phyloP scores from a whole-genome alignment of 2,329 filamentous ascomycete genomes.

The Colletotrichum gigasporum region DNA sequence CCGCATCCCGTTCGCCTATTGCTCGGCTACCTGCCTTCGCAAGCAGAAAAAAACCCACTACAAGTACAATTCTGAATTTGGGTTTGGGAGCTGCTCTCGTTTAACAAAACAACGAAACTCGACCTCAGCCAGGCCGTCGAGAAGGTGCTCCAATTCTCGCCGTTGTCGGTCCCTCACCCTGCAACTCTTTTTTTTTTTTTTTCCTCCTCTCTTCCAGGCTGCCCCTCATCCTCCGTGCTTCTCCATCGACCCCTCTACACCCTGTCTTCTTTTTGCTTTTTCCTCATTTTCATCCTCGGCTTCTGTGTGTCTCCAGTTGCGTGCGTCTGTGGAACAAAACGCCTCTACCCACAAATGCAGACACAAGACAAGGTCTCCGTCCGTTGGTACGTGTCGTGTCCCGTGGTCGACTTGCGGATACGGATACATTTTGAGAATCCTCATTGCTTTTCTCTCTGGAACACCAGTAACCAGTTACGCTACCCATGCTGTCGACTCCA shows the following conservation, averaged over 20 bases:
- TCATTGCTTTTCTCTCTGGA: constrained; percentile 24
- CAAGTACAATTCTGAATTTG: too few species aligned
- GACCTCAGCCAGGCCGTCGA: neutral
- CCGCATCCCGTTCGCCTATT: constrained; percentile 22
- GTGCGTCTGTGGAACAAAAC: constrained; percentile 13
- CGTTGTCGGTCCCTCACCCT: too few species aligned
- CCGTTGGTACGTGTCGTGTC: neutral
- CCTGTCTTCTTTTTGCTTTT: constrained; percentile 6
- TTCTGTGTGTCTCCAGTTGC: constrained; percentile 9
- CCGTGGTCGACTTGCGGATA: neutral
- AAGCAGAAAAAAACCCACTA: neutral
- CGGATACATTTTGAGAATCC: constrained; percentile 5
- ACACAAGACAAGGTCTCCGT: neutral
- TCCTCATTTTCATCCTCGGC: neutral
- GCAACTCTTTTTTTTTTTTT: neutral
- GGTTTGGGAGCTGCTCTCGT: too few species aligned
- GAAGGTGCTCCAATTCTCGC: too few species aligned
- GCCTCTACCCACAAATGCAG: constrained; percentile 5
- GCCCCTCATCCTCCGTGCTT: neutral
- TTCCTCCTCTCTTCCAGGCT: neutral
- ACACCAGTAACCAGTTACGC: constrained; percentile 13
- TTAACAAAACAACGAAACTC: too few species aligned
- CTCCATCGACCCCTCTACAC: neutral
- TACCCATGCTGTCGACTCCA: constrained; percentile 22
- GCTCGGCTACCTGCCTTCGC: constrained; percentile 14